Conservation (phyloP, 164 flowering plant species). For the Dillenia turbinata region DNA sequence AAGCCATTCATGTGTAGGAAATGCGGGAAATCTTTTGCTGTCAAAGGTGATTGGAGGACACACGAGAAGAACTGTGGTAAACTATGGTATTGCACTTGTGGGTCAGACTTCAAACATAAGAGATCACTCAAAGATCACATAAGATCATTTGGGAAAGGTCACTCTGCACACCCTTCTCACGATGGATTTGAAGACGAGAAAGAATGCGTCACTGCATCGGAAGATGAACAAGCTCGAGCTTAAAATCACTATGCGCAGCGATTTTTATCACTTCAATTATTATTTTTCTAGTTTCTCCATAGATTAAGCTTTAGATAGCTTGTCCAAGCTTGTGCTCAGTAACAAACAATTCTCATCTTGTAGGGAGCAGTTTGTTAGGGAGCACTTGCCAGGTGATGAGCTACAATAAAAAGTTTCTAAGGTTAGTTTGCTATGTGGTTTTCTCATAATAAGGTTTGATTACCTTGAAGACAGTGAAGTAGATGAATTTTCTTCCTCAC, state of each 20-base stretch:
- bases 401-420: conserved; percentile 7
- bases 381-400: conserved; percentile 40
- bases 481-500: conserved; percentile 52
- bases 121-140: conserved; percentile 80
- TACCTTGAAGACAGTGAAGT: conserved; percentile 41
- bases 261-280: neutral
- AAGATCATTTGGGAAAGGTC: conserved; percentile 65
- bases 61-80: conserved; percentile 86
- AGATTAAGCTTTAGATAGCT: conserved; percentile 7
- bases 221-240: conserved; percentile 31
- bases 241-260: conserved; percentile 3
- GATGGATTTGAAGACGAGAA: conserved; percentile 44
- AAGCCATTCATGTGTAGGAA: conserved; percentile 69
- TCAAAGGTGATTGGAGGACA: conserved; percentile 78
- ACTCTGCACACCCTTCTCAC: conserved; percentile 53
- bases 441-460: conserved; percentile 10
- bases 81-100: conserved; percentile 76
- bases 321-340: conserved; percentile 57
- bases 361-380: conserved; percentile 54
- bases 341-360: conserved; percentile 53
- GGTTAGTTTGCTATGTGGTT: conserved; percentile 5
- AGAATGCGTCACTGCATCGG: conserved; percentile 56
- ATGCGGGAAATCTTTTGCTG: conserved; percentile 64
- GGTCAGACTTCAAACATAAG: conserved; percentile 81
- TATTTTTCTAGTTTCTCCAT: neutral